Evolutionary conservation across 352 stramenopile genomes (phyloP).

Genomic region (Thalassiosira mediterranea): DNA sequence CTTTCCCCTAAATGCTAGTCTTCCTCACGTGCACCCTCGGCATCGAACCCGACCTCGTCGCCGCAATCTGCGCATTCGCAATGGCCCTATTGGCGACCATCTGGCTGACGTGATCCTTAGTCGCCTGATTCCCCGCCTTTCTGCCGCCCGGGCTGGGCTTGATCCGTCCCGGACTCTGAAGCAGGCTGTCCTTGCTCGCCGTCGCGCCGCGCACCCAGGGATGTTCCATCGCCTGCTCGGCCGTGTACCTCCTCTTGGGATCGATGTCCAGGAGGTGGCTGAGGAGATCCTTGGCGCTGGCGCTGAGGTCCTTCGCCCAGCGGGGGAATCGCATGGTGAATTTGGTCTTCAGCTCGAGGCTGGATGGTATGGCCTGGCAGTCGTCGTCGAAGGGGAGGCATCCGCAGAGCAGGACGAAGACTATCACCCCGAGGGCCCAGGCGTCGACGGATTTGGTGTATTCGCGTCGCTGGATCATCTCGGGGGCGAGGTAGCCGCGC

Average conservation of each 20-base stretch:
- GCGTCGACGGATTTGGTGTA: slow-evolving; percentile 97
- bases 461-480: slow-evolving; percentile 96
- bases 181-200: slow-evolving; percentile 68
- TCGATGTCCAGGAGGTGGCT: slow-evolving; percentile 90
- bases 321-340: slow-evolving; percentile 93
- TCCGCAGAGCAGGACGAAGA: slow-evolving; percentile 96
- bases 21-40: slow-evolving; percentile 41
- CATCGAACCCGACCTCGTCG: slow-evolving; percentile 9
- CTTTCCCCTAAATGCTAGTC: slow-evolving; percentile 35
- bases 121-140: slow-evolving; percentile 29
- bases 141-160: slow-evolving; percentile 53
- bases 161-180: slow-evolving; percentile 78
- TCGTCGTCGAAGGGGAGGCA: slow-evolving; percentile 99
- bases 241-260: slow-evolving; percentile 85
- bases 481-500: slow-evolving; percentile 95
- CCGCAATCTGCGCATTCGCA: slow-evolving; percentile 48
- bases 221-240: slow-evolving; percentile 89
- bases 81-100: slow-evolving; percentile 54
- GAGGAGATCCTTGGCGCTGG: slow-evolving; percentile 92
- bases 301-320: slow-evolving; percentile 90
- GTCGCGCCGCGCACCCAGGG: slow-evolving; percentile 83
- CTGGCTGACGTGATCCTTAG: slow-evolving; percentile 54
- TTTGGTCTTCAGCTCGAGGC: slow-evolving; percentile 84
- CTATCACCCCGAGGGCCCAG: slow-evolving; percentile 97
- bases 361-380: slow-evolving; percentile 77